Percentiles rank a stretch among this genome's conserved stretches.
phyloP scores from a whole-genome alignment of 192 early-diverging fungal genomes.

The Coemansia sp. region DNA sequence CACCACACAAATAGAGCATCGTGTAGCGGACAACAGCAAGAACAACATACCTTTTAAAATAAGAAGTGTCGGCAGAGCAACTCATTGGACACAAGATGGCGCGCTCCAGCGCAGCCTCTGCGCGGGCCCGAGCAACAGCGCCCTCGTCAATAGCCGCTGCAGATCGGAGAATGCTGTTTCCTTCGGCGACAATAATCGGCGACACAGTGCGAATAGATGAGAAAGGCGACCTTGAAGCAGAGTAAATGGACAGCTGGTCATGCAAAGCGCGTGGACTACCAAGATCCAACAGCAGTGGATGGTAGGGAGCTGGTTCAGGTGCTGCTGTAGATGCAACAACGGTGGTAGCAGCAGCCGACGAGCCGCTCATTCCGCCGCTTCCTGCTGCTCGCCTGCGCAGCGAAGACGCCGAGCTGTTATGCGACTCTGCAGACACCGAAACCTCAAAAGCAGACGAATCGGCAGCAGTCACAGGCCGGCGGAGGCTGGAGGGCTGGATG shows the following conservation, averaged over 20 bases:
- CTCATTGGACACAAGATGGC: slow-evolving; percentile 39
- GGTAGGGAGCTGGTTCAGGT: slow-evolving; percentile 12
- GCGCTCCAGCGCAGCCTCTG: slow-evolving; percentile 42
- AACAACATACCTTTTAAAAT: background rate
- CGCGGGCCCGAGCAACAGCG: slow-evolving; percentile 21
- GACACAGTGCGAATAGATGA: slow-evolving; percentile 44
- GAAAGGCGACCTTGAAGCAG: slow-evolving; percentile 39
- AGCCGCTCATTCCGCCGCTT: too few relatives aligned
- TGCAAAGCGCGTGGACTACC: slow-evolving; percentile 4
- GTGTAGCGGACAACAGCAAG: too few relatives aligned
- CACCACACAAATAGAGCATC: too few relatives aligned
- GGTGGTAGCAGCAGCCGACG: background rate
- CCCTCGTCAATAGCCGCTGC: background rate
- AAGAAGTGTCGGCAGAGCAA: background rate
- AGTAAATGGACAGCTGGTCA: slow-evolving; percentile 10
- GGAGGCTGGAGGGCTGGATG: too few relatives aligned
- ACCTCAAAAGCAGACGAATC: too few relatives aligned
- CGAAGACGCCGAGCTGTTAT: too few relatives aligned
- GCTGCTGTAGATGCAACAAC: slow-evolving; percentile 13
- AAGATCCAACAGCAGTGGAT: slow-evolving; percentile 35
- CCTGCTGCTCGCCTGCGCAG: too few relatives aligned
- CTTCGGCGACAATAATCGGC: slow-evolving; percentile 23
- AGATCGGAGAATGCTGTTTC: background rate
- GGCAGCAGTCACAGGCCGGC: too few relatives aligned
- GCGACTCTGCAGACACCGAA: too few relatives aligned